These are phyloP conservation scores for Thalia dealbata DNA, from an alignment of 176 grass and related monocot species.

Conservation along the genomic window DNA sequence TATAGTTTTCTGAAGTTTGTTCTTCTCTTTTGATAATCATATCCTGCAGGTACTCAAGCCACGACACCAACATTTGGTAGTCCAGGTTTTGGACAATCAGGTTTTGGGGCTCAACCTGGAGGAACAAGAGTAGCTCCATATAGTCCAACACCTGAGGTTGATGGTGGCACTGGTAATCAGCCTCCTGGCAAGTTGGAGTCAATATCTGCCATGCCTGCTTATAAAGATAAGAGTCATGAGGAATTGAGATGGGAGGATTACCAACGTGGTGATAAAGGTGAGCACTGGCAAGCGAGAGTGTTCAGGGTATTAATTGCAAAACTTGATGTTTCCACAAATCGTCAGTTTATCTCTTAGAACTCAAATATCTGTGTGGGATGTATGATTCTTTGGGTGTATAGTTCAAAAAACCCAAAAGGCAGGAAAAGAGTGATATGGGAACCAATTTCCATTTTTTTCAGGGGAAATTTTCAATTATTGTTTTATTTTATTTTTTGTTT, in stretches of 20 bases:
- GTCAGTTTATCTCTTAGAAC: background rate
- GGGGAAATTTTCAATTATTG: background rate
- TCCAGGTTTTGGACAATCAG: slow-evolving; percentile 44
- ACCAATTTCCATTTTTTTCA: background rate
- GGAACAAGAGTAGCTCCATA: slow-evolving; percentile 66
- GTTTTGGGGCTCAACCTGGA: slow-evolving; percentile 54
- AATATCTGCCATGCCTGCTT: slow-evolving; percentile 83
- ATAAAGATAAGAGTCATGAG: slow-evolving; percentile 97
- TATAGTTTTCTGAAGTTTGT: slow-evolving; percentile 14
- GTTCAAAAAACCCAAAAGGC: background rate
- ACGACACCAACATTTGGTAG: slow-evolving; percentile 50
- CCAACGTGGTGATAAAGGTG: slow-evolving; percentile 21
- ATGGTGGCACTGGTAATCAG: slow-evolving; percentile 56
- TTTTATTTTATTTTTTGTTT: background rate
- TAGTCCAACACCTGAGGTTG: slow-evolving; percentile 31
- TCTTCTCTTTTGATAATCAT: slow-evolving; percentile 17
- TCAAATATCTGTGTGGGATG: background rate
- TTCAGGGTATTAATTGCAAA: too few relatives aligned
- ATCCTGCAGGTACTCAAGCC: slow-evolving; percentile 53
- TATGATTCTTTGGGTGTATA: background rate
- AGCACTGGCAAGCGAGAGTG: background rate
- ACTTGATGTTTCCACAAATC: too few relatives aligned
- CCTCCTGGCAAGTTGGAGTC: slow-evolving; percentile 72
- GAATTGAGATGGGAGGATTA: slow-evolving; percentile 36
- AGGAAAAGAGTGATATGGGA: background rate